Base-by-base conservation (phyloP, 2,329 filamentous ascomycete species). In the Fusarium equiseti region DNA sequence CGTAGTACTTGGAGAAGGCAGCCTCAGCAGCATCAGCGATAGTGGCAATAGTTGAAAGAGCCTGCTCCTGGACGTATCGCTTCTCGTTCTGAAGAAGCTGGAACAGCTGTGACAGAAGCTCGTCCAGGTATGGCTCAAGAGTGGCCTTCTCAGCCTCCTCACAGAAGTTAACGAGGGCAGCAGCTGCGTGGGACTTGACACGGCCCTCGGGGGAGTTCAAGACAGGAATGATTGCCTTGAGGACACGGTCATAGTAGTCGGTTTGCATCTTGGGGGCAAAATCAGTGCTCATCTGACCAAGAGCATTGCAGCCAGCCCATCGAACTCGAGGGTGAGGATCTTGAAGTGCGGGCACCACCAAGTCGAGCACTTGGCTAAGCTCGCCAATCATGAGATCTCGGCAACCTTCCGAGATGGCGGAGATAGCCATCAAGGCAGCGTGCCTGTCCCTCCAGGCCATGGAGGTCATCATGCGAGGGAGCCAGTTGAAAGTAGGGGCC, bases 271-370 rank as follows among this genome's bases (percentile, higher is more conserved):
- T 97, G 15, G 95, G 95, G 15, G 97, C 95, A 80, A 99, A 99
- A 78, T 99, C 96, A 32, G 96, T 99, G 83, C 95, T 98, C 96
- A 99, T 99, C 81, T 99, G 96, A 29, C 96, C 96, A n/a, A 99
- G 88, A 44, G 96, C 96, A 78, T 99, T 98, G 85, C 96, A 99
- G 35, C 95, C 96, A 55, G 96, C 96, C 91, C 97, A 99, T 76
- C 95, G 91, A 59, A 99, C 96, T 78, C 96, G 93, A 43, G 96
- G 93, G 78, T 99, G 96, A 42, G 92, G 88, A 78, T 99, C 95
- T 75, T 91, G 90, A 38, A 99, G 87, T 38, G 95, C 92, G 18
- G 96, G 96, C 52, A 98, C 90, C n/a, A 99, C 95, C 59, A 99
- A 87, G 71, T 97, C 94, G 50, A 99, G 87, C 24, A 99, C 95